Base-by-base conservation (phyloP, 257 asterid genomes). In the Handroanthus guayacan region DNA sequence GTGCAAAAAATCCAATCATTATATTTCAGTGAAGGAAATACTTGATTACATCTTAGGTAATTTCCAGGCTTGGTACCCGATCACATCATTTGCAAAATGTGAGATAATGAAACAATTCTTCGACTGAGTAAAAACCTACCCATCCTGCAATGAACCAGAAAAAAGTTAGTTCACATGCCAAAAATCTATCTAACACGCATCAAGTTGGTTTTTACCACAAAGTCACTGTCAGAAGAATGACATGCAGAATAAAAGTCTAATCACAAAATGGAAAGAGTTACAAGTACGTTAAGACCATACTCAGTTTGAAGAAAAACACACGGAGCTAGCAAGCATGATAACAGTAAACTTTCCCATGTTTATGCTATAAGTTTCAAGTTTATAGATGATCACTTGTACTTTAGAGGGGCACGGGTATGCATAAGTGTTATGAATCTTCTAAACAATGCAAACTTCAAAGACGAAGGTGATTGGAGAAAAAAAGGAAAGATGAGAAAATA, bases 81-180 rank as follows among this genome's bases (percentile, higher is more conserved):
- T 48, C 58, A 25, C 31, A 77, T 48, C 78, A 73, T 58, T 70
- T 0, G 44, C 50, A 73, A 67, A 69, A 58, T 57, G 76, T 67
- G 18, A 34, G 50, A 48, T 18, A 62, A 36, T 38, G 17, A 37
- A 20, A 16, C 16, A 52, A 72, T 43, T 52, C 63, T 67, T 37
- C 64, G 41, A 71, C 39, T 13, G 61, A 82, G 2, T 11, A 78
- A 58, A 57, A 80, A 84, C 93, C 79, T 25, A 25, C 31, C 31
- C 31, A 25, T 25, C 31, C 31, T 25, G 31, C 31, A 25, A 25
- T 25, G 31, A 25, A 25, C 31, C 31, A 25, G 31, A 25, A 25
- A 25, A 25, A 25, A 25, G 31, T 25, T 86, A n/a, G 18, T 13
- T 25, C 20, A 34, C 18, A n/a, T 10, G 69, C 52, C 74, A 54